Base-by-base conservation (phyloP, 106 monocot species). In the Allium cepa region DNA sequence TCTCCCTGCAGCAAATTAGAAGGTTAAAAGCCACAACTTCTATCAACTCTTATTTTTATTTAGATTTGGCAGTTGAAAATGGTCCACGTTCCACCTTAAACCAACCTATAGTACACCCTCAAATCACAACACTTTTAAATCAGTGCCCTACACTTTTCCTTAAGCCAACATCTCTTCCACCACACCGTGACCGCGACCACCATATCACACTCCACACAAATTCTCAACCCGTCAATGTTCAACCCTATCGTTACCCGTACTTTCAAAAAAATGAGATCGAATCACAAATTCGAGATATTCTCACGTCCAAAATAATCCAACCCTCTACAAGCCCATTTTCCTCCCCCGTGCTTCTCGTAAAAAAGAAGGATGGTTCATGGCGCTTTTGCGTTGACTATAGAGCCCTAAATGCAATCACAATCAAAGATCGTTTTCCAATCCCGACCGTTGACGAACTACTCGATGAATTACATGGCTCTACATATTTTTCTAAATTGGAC, bases 371-470 rank as follows among this genome's bases (percentile, higher is more conserved):
- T 49, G 48, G 46, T 14, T 49, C 47, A 7, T 66, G 65, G 14
- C 13, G 65, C 14, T 4, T 66, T 9, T 66, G 65, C 65, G 50
- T 66, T 63, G 62, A 63, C 46, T 63, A 26, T 63, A 63, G 62
- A 13, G 18, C 7, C 10, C 62, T 63, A 7, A 66, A 66, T 17
- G 15, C 6, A 3, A 7, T 49, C 11, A 66, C 47, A 0, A 16
- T 66, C 7, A 46, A 66, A 49, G 65, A 66, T 47, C 47, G 50
- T 11, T 66, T 45, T 5, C 48, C 65, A 47, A 47, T 47, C 46
- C 65, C 14, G 22, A 22, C 22, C 22, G 22, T 22, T 22, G 22
- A 22, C 22, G 22, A 22, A 22, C 11, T n/a, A 13, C 9, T 53
- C 9, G 52, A 62, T 62, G 26, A 62, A 13, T 28, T 62, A 13